Base-by-base conservation (phyloP, 1,284 basidiomycete species). In the Pulchroboletus neoregius region DNA sequence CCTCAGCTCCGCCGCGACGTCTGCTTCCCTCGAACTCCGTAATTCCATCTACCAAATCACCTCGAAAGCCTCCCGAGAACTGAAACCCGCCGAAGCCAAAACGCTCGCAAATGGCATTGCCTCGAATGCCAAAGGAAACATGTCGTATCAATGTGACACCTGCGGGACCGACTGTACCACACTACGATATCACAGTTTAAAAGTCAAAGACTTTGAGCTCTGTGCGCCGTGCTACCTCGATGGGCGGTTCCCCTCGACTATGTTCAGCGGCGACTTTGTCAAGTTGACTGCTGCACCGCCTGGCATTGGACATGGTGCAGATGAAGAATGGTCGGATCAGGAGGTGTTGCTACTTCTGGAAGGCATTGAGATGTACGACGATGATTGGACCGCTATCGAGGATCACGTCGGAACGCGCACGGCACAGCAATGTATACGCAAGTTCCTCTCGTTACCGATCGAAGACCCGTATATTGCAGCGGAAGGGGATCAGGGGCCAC, bases 241-340 rank as follows among this genome's bases (percentile, higher is more conserved):
- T 52, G 95, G 95, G 2, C 87, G 95, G 34, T 99, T 99, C 78
- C 94, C 95, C 0, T 90, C 89, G 2, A 85, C 82, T 38, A 94
- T 99, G 89, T 97, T 93, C 73, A 92, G 90, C 43, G 95, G 94
- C 27, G 94, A 98, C 72, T 99, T 99, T 71, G 91, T 99, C 52
- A 91, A 92, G 60, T 79, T 99, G 50, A 84, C 86, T 32, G 71
- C 71, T 15, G 75, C 71, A 2, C 68, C 73, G 0, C 63, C 71
- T 6, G 62, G 65, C 3, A 51, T 68, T 2, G 69, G 71, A 12
- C 75, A 76, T 36, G 71, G 70, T 5, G 70, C 66, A 8, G 71
- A 68, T 5, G 71, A 72, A 0, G 71, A 68, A 16, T 99, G 96
- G 96, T 79, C 82, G 4, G 94, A 97, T 65, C 87, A 94, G 63